phyloP scores from a whole-genome alignment of 2,329 filamentous ascomycete genomes.

The Monosporascus sp. region DNA sequence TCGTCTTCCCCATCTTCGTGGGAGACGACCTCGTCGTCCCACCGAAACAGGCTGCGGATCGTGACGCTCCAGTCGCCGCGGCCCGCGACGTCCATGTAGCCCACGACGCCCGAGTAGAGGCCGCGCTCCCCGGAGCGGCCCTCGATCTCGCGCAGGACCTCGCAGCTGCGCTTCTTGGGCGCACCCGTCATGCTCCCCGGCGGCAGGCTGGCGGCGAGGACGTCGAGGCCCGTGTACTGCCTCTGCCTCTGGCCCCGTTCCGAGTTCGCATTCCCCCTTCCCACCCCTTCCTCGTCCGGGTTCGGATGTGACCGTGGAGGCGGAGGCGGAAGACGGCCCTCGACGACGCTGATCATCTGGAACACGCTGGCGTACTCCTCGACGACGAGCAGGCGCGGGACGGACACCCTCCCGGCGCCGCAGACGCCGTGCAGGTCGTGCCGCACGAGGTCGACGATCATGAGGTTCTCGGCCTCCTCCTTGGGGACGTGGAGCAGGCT shows the following conservation, averaged over 20 bases:
- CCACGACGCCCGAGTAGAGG: slow-evolving; percentile 82
- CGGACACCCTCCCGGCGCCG: slow-evolving; percentile 65
- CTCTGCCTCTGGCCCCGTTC: slow-evolving; percentile 7
- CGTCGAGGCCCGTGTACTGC: slow-evolving; percentile 62
- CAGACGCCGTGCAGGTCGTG: slow-evolving; percentile 88
- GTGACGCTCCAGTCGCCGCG: slow-evolving; percentile 87
- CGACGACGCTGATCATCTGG: slow-evolving; percentile 84
- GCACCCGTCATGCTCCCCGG: slow-evolving; percentile 96
- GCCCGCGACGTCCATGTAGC: slow-evolving; percentile 82
- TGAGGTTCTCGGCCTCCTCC: slow-evolving; percentile 91
- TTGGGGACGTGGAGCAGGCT: slow-evolving; percentile 73
- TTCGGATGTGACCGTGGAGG: background rate
- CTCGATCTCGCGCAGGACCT: slow-evolving; percentile 71
- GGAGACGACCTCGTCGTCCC: slow-evolving; percentile 51
- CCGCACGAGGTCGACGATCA: slow-evolving; percentile 96
- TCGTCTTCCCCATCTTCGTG: slow-evolving; percentile 15
- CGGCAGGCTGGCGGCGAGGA: slow-evolving; percentile 72
- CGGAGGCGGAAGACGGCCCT: slow-evolving; percentile 52
- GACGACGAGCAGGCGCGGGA: slow-evolving; percentile 75
- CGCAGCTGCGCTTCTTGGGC: slow-evolving; percentile 87
- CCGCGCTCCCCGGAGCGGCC: slow-evolving; percentile 52
- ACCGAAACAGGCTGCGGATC: slow-evolving; percentile 75
- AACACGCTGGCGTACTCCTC: slow-evolving; percentile 90
- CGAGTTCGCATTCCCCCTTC: background rate
- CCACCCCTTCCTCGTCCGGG: too few species aligned